Evolutionary conservation across 2,329 filamentous ascomycete species (phyloP), one percentile per base, ranked within the genome.

Genomic region (Simplicillium sp.): DNA sequence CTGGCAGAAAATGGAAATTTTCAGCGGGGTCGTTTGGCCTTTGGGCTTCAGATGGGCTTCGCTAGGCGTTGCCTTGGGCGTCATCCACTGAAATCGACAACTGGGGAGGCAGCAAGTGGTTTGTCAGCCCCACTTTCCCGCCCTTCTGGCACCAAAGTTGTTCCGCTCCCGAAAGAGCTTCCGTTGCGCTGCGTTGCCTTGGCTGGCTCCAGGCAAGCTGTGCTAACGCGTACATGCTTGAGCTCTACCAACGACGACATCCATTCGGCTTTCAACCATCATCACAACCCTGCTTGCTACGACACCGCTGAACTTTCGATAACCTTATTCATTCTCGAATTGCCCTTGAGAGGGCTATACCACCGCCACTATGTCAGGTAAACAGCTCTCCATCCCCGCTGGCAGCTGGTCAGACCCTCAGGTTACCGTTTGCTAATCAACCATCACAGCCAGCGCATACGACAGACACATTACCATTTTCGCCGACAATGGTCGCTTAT

Each of bases 381-480:
- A 25, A 25, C 9, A 25, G 20, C 20, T 25, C 20, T 25, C n/a
- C n/a, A n/a, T 25, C 20, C 20, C 20, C 20, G 6, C 6, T 9
- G 20, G 9, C 20, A 25, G 20, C 20, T 25, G 5, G 20, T 25
- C 20, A 6, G 20, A 25, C 9, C 9, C 20, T 9, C 20, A 25
- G 20, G 20, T 25, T 6, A 25, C 20, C 9, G 20, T 25, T 25
- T 25, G 20, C 20, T 25, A 25, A 25, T 25, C 20, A 25, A 25
- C 6, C 9, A 6, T 25, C 20, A 25, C 42, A 64, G 60, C 60
- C 68, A 83, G 86, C 67, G 89, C 87, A 60, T 97, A 94, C 70
- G 92, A 98, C 70, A 81, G 92, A 74, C 92, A 98, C 70, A 98
- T 98, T 59, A 98, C 92, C 62, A 97, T 98, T 75, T 98, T 98